A percentile compares a stretch with the other conserved stretches of the same genome.
Conservation (phyloP, 768 basidiomycete species). For the Amanita thiersii region DNA sequence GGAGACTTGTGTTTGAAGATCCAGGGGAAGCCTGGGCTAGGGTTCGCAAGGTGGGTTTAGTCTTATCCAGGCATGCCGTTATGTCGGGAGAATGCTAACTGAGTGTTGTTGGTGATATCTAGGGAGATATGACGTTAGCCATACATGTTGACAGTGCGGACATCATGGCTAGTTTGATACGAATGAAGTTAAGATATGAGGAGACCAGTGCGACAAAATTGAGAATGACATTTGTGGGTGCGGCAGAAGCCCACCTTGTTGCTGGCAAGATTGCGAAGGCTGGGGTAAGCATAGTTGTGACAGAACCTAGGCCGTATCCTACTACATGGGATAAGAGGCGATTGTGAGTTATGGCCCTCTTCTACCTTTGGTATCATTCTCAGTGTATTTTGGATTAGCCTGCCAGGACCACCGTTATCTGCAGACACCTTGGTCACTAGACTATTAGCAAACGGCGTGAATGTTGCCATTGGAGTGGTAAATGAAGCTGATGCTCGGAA, state of each 20-base stretch:
- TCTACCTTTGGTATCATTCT: background rate
- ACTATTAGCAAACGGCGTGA: slow-evolving; percentile 53
- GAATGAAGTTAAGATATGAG: slow-evolving; percentile 50
- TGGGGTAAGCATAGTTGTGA: slow-evolving; percentile 62
- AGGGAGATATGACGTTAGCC: slow-evolving; percentile 60
- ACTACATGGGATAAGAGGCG: slow-evolving; percentile 55
- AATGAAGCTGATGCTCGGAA: slow-evolving; percentile 62
- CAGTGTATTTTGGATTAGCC: slow-evolving; percentile 21
- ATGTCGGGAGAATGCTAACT: no score
- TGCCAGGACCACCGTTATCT: slow-evolving; percentile 68
- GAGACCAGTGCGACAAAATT: slow-evolving; percentile 19
- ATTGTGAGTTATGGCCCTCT: slow-evolving; percentile 36
- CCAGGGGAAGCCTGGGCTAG: slow-evolving; percentile 22
- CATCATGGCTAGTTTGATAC: slow-evolving; percentile 61
- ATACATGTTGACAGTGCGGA: slow-evolving; percentile 65
- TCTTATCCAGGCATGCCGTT: slow-evolving; percentile 3
- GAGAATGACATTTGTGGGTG: slow-evolving; percentile 50
- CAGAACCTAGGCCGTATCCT: slow-evolving; percentile 56
- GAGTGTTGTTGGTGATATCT: slow-evolving; percentile 12
- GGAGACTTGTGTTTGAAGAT: slow-evolving; percentile 28
- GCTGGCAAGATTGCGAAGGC: slow-evolving; percentile 55
- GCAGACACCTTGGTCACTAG: slow-evolving; percentile 45
- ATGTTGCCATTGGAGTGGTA: slow-evolving; percentile 50
- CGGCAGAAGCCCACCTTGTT: slow-evolving; percentile 51
- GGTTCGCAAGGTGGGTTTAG: slow-evolving; percentile 27